Evolutionary conservation across 2,329 filamentous ascomycete species (phyloP), one percentile per base, ranked within the genome.

Genomic region (Colletotrichum higginsianum): DNA sequence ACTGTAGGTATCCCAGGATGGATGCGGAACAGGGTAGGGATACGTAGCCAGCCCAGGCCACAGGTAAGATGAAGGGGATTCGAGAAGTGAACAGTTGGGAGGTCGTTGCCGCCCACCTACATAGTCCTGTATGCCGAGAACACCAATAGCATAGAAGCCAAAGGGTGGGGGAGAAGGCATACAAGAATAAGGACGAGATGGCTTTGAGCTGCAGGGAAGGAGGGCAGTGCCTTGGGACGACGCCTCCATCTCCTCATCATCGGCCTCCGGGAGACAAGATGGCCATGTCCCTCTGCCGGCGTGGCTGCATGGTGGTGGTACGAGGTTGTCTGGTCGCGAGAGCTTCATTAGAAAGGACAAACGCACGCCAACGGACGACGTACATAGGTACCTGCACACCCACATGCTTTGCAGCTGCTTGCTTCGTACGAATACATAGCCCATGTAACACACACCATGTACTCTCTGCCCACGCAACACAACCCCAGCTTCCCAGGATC

Each of bases 1-100:
- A 26, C 38, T 18, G 56, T 26, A 58, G 13, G 58, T 60, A 72
- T 68, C 65, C 68, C n/a, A 60, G 40, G 47, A 69, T 53, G 65
- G 65, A 55, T 35, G 46, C 65, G 53, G 63, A 72, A 72, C 65
- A 60, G 58, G 69, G 60, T 26, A 71, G 58, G 58, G 53, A 69
- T 60, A 30, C 30, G 30, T 30, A 3, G 21, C 18, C 65, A 56
- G 69, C 69, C 65, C 65, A 72, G 30, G 47, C 58, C 57, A 47
- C 53, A 30, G 23, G 53, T 38, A 47, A 63, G 65, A 63, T 68
- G 60, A 63, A 58, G 46, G 68, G 60, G 21, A 23, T 42, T 23
- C 21, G 52, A 26, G n/a, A 55, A 60, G 4, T 15, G 11, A 68
- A 53, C 18, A 35, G 53, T 47, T 55, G 52, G 58, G 58, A 63